Conservation (phyloP, 2,329 filamentous ascomycete genomes). For the Ceratocystis diversiconidia region DNA sequence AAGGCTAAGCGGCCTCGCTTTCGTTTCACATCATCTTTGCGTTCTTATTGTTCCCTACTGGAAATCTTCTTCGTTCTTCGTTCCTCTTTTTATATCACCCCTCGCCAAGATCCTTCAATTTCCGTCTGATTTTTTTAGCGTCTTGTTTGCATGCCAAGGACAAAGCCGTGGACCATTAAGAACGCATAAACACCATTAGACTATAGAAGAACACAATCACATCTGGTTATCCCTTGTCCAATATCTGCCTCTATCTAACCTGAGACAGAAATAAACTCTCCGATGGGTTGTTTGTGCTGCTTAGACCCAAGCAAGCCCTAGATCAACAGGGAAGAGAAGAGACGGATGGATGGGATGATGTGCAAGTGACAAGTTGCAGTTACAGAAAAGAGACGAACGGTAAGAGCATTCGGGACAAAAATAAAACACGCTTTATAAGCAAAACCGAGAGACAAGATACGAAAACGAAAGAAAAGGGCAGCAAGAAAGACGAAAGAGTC, state of each 20-base stretch:
- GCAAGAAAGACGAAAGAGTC: too few species aligned
- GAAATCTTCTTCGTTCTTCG: neutral
- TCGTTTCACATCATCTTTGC: neutral
- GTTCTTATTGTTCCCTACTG: neutral
- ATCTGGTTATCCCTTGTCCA: too few species aligned
- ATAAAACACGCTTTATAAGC: too few species aligned
- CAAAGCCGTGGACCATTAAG: neutral
- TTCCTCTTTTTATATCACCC: neutral
- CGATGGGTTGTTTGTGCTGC: neutral
- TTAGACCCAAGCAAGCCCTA: neutral
- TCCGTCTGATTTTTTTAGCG: neutral
- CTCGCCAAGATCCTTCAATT: neutral
- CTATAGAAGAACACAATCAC: neutral
- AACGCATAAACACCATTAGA: neutral
- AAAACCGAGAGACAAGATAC: too few species aligned
- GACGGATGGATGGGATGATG: neutral
- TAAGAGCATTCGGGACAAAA: too few species aligned
- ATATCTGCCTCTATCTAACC: neutral
- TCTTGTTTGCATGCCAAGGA: neutral
- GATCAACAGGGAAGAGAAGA: too few species aligned
- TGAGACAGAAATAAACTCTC: neutral
- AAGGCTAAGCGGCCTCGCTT: neutral
- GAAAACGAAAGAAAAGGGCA: too few species aligned
- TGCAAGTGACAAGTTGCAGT: neutral
- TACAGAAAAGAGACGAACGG: too few species aligned